phyloP scores from a whole-genome alignment of 73 alveolate genomes.

The Tetrahymena thermophila region DNA sequence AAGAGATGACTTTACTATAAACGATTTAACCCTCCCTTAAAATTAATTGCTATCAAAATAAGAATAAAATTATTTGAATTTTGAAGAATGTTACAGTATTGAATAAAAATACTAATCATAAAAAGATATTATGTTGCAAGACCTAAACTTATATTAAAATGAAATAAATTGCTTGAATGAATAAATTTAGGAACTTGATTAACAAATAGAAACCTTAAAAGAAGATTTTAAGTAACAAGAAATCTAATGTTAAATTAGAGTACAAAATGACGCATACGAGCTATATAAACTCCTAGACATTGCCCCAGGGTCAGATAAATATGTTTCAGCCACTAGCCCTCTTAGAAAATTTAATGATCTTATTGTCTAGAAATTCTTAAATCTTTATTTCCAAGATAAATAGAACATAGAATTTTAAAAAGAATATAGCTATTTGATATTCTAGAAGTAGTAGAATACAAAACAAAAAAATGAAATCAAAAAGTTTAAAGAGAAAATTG shows the following conservation, averaged over 20 bases:
- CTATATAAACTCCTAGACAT: not conserved
- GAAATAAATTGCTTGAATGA: not conserved
- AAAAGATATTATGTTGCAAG: not conserved
- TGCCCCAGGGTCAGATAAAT: not conserved
- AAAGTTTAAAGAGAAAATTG: not conserved
- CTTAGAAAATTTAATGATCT: not conserved
- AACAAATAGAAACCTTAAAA: not conserved
- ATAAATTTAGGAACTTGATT: not conserved
- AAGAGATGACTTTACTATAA: too few species aligned
- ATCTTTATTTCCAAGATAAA: not conserved
- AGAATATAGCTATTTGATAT: not conserved
- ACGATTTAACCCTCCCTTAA: not conserved
- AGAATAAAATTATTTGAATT: too few species aligned
- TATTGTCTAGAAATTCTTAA: not conserved
- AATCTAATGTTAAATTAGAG: not conserved
- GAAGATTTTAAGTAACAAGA: not conserved
- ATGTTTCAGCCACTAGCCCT: not conserved
- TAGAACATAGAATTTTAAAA: not conserved
- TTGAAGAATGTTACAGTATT: not conserved
- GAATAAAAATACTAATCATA: too few species aligned
- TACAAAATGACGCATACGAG: not conserved
- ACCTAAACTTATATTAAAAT: not conserved
- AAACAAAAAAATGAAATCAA: not conserved
- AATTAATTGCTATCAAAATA: too few species aligned
- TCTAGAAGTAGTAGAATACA: not conserved